A percentile compares a stretch with the other conserved stretches of the same genome.
Conservation (phyloP, 2,329 filamentous ascomycete genomes). For the Alternaria brassicae region DNA sequence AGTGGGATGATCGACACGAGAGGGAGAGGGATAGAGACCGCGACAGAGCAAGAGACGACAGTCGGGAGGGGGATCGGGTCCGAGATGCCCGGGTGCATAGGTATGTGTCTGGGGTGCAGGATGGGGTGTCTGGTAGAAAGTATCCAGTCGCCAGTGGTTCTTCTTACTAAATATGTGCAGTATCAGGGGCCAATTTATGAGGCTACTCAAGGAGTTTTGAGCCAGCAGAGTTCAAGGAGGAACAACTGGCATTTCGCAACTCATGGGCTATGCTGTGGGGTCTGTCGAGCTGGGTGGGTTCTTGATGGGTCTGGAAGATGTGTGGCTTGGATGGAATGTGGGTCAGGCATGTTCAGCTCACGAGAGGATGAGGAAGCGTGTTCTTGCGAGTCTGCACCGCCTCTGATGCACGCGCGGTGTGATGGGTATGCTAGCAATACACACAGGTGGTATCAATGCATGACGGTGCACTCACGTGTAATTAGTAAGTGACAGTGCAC, state of each 20-base stretch:
- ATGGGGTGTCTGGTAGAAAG: slow-evolving; percentile 44
- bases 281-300: neutral
- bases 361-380: neutral
- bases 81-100: slow-evolving; percentile 38
- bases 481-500: no score
- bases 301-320: slow-evolving; percentile 3
- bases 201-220: slow-evolving; percentile 34
- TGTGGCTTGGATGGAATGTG: slow-evolving; percentile 10
- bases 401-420: neutral
- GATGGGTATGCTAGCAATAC: neutral
- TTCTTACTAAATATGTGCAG: slow-evolving; percentile 32
- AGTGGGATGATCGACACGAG: slow-evolving; percentile 32
- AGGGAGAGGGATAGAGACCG: slow-evolving; percentile 6
- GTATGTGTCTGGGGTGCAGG: slow-evolving; percentile 45
- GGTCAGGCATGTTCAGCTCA: slow-evolving; percentile 1
- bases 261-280: neutral
- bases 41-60: neutral
- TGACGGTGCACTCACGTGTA: no score
- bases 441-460: neutral
- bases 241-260: neutral
- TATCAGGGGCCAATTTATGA: slow-evolving; percentile 23
- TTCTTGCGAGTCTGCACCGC: neutral
- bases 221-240: neutral
- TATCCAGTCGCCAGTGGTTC: slow-evolving; percentile 36
- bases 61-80: slow-evolving; percentile 9